These are phyloP conservation scores for Keqinozyma sinolaborantium DNA, from an alignment of 1,139 yeast species.

Conservation along the genomic window DNA sequence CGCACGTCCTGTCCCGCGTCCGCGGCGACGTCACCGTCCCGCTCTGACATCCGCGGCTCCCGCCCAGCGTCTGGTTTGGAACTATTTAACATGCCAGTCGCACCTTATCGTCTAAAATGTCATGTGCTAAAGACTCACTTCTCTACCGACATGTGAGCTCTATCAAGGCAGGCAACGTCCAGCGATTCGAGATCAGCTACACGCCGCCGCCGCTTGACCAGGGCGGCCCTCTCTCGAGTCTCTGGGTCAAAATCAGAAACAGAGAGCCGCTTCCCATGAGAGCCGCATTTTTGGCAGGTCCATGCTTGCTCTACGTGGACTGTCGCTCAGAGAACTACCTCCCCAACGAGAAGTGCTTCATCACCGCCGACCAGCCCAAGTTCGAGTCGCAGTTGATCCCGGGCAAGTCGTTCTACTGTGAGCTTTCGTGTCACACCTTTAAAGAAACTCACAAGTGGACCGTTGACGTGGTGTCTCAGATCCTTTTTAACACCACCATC, in stretches of 20 bases:
- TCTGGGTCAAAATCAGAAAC: conserved; percentile 70
- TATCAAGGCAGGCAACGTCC: conserved; percentile 36
- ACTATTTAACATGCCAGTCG: background rate
- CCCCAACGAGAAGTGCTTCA: conserved; percentile 48
- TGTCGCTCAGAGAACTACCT: conserved; percentile 64
- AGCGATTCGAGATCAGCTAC: conserved; percentile 32
- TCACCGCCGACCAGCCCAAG: conserved; percentile 65
- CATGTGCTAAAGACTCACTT: conserved; percentile 15
- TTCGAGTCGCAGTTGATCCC: conserved; percentile 69
- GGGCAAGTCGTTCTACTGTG: conserved; percentile 54
- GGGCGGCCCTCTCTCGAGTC: conserved; percentile 21
- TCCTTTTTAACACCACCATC: conserved; percentile 69
- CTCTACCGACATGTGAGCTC: conserved; percentile 30
- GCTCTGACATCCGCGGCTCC: background rate
- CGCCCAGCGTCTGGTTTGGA: background rate
- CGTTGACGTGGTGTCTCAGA: conserved; percentile 83
- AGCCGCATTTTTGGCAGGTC: conserved; percentile 90
- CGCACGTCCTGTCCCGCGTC: conserved; percentile 8
- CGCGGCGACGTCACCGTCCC: conserved; percentile 1
- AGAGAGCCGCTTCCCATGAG: conserved; percentile 70
- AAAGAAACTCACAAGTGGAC: conserved; percentile 61
- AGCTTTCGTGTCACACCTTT: conserved; percentile 36
- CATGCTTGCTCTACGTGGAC: conserved; percentile 84
- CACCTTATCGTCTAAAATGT: background rate
- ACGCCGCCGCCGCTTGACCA: conserved; percentile 18